phyloP scores from a whole-genome alignment of 495 filamentous ascomycete genomes.

The Xylaria flabelliformis region DNA sequence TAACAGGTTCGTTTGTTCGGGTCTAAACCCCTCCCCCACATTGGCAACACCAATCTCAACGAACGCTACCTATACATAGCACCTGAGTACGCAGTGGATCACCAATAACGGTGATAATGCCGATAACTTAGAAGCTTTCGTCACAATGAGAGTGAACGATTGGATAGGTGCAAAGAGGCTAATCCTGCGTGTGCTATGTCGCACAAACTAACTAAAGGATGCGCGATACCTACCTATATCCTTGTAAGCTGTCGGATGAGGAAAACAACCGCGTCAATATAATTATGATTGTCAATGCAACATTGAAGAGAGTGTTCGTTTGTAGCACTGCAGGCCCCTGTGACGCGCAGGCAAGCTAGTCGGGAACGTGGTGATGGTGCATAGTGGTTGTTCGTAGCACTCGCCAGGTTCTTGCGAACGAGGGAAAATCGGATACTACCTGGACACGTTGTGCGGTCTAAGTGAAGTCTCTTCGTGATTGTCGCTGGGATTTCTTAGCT shows the following conservation, averaged over 20 bases:
- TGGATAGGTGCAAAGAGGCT: not conserved
- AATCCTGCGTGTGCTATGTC: not conserved
- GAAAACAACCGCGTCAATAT: conserved; percentile 11
- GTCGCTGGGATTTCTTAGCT: conserved; percentile 6
- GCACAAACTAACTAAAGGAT: conserved; percentile 8
- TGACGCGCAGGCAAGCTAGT: conserved; percentile 3
- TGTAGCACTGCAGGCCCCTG: not conserved
- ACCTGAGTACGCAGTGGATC: not conserved
- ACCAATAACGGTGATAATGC: not conserved
- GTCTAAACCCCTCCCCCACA: conserved; percentile 3
- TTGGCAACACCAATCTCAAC: not conserved
- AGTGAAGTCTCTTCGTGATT: conserved; percentile 1
- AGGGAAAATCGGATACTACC: conserved; percentile 14
- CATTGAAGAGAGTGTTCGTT: conserved; percentile 1
- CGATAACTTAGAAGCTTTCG: not conserved
- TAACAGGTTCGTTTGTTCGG: conserved; percentile 8
- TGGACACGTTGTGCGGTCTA: conserved; percentile 5
- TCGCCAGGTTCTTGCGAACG: not conserved
- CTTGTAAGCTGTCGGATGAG: not conserved
- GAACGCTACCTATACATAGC: not conserved
- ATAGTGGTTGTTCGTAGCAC: not conserved
- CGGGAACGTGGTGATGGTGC: conserved; percentile 10
- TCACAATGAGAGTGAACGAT: not conserved
- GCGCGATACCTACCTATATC: not conserved
- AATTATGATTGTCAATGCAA: conserved; percentile 1